Base-by-base conservation (phyloP, 306 rosid species). In the Ochetophila trinervis region DNA sequence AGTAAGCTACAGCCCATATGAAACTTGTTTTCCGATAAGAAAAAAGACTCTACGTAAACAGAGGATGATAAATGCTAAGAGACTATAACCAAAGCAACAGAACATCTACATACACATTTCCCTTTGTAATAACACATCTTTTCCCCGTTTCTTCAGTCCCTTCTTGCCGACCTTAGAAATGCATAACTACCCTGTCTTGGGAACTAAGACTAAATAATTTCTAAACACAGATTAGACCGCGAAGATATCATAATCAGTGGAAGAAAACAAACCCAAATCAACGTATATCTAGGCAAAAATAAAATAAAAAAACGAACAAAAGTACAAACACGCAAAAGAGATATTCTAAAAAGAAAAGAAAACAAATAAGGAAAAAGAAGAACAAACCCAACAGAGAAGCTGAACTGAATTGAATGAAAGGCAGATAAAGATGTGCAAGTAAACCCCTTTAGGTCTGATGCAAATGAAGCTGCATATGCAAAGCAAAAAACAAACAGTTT, bases 321-420 rank as follows among this genome's bases (percentile, higher is more conserved):
- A 23, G 14, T 35, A 9, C 36, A 27, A 52, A 37, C 24, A 21
- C 14, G 11, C 19, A 48, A 55, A 18, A 36, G 9, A 65, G 45
- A 53, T 48, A 9, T 57, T 1, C 14, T 37, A 13, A n/a, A 53
- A 24, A n/a, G 4, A n/a, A 10, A 66, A 9, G 14, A 21, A 49
- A 14, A 10, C 0, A 32, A 45, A 19, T 24, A 66, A 60, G 45
- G 11, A 24, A 65, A 19, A 19, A 24, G 8, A 75, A 18, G 66
- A 70, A 75, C 72, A 57, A 69, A 88, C 78, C 91, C 42, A 20
- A 27, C 5, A 63, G 70, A 51, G 13, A 63, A 23, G 59, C 40
- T 62, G 63, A 15, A 49, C 23, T 53, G 44, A 68, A 63, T 32
- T 16, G 62, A 55, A 40, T 40, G 21, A 27, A 40, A 59, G 13